Conservation (phyloP, 495 filamentous ascomycete genomes). For the Jackrogersella minutella region DNA sequence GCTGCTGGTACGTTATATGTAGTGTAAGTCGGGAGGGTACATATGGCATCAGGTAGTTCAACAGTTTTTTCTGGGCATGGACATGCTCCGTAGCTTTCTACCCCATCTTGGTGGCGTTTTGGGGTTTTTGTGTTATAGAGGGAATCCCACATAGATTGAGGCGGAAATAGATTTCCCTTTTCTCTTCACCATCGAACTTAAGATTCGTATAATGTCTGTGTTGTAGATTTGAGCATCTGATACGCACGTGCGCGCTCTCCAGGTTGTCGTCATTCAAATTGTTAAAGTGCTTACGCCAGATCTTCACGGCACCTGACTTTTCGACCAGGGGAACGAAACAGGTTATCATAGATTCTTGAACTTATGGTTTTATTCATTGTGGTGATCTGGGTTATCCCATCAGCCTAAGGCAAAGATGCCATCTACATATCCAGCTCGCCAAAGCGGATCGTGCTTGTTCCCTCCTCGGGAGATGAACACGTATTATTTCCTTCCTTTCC, state of each 20-base stretch:
- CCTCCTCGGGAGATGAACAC: neutral
- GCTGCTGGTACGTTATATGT: no score
- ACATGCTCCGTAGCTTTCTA: no score
- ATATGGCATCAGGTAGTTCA: no score
- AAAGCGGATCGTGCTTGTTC: neutral
- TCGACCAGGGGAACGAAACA: no score
- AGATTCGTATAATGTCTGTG: conserved; percentile 4
- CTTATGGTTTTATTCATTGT: conserved; percentile 25
- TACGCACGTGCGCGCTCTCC: neutral
- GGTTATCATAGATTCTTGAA: neutral
- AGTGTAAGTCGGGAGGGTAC: no score
- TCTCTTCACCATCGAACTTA: neutral
- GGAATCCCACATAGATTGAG: conserved; percentile 14
- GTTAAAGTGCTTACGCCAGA: no score
- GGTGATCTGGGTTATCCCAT: conserved; percentile 16
- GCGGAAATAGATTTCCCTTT: conserved; percentile 26
- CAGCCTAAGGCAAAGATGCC: conserved; percentile 13
- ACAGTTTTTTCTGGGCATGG: no score
- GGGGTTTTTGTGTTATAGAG: neutral
- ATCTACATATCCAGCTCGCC: neutral
- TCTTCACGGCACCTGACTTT: neutral
- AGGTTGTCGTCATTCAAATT: no score
- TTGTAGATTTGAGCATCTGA: neutral
- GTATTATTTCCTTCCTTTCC: conserved; percentile 21
- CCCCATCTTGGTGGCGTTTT: neutral